These are phyloP conservation scores for Termitomyces sp. DNA, from an alignment of 768 basidiomycete species.

Conservation along the genomic window DNA sequence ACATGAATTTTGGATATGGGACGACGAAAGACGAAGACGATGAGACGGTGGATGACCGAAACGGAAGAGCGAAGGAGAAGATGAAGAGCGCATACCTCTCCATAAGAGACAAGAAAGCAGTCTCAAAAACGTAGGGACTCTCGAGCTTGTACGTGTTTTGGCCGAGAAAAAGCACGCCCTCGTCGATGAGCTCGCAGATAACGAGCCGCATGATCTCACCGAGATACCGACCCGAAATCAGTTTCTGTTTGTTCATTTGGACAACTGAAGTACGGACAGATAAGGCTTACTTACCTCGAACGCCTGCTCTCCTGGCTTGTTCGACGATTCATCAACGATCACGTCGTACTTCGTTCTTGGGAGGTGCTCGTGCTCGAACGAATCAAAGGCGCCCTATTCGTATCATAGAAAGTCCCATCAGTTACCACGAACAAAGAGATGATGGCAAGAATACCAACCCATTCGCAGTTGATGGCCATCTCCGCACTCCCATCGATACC, in stretches of 20 bases:
- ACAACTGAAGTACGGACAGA: neutral
- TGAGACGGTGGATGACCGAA: neutral
- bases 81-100: conserved; percentile 88
- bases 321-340: conserved; percentile 89
- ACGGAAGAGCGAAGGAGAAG: neutral
- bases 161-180: conserved; percentile 95
- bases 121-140: conserved; percentile 89
- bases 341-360: conserved; percentile 94
- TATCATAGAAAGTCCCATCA: neutral
- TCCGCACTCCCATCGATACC: conserved; percentile 59
- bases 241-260: conserved; percentile 53
- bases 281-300: conserved; percentile 64
- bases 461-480: conserved; percentile 98
- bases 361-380: conserved; percentile 89
- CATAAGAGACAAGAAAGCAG: conserved; percentile 95
- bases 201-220: conserved; percentile 96
- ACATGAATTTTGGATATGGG: neutral
- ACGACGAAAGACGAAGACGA: neutral
- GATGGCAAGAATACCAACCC: conserved; percentile 44
- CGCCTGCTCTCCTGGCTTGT: conserved; percentile 95
- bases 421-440: neutral
- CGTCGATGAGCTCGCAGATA: conserved; percentile 92
- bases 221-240: conserved; percentile 93
- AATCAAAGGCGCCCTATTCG: conserved; percentile 91
- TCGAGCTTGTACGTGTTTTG: conserved; percentile 99